Evolutionary conservation across 257 asterid species (phyloP), one percentile per base, ranked within the genome.

Genomic region (Penstemon eatonii): DNA sequence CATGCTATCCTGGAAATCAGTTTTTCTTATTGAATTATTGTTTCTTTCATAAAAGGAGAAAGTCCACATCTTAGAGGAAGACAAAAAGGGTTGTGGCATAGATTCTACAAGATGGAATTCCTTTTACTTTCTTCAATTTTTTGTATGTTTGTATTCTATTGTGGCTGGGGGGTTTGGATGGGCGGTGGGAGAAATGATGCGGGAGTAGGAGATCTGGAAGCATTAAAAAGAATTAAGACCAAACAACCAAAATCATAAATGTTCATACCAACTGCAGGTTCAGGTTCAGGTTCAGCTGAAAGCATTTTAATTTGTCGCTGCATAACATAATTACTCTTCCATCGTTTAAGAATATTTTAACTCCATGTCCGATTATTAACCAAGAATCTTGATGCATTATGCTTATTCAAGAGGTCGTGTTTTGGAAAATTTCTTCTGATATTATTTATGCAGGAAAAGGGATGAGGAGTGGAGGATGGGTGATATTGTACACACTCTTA

Each of bases 391-490:
- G 56, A 15, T 38, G 5, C 68, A 47, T 50, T 6, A 55, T 52
- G 52, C 42, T 69, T 57, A 5, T 56, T 15, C 19, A 25, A 5
- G 3, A 52, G 10, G 19, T 60, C 62, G 7, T 44, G 58, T 70
- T 66, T 40, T 10, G 71, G 8, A 49, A 13, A 47, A 52, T 41
- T 43, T 51, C 60, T 71, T 74, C 49, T 66, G 70, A 33, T 50
- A 45, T 78, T 36, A 40, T 60, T 60, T 81, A 65, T 74, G 73
- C 87, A 94, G 99, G 84, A 82, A 87, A 78, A 83, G 96, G 78
- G 99, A 94, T 44, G 99, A 94, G 82, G 99, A 94, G 73, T 94
- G 99, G 99, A 70, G 58, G 78, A 86, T 94, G 95, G 96, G 96
- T 68, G 99, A 94, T 69, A 89, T 94, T 63, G 74, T 82, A 38